Base-by-base conservation (phyloP, 2,329 filamentous ascomycete species). In the Triangularia verruculosa region DNA sequence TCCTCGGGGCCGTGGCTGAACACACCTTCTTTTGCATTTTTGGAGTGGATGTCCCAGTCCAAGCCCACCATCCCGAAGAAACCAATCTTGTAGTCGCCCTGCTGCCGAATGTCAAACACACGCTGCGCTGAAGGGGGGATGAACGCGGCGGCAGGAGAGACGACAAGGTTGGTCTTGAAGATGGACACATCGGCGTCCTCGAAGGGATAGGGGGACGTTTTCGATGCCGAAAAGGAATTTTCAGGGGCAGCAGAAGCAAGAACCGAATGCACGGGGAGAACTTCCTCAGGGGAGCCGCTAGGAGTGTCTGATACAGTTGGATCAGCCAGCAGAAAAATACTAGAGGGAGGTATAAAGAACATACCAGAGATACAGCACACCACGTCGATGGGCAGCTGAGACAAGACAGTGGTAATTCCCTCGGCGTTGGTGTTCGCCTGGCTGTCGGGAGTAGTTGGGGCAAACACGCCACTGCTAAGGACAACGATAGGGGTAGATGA, bases 21-120 rank as follows among this genome's bases (percentile, higher is more conserved):
- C 15, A n/a, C 34, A 39, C 34, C 12, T 39, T 39, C 4, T 39
- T 20, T 20, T 4, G 4, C 20, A 4, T 39, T n/a, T n/a, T n/a
- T 39, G 39, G n/a, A 20, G 39, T 20, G 39, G 15, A 28, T 22
- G 25, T 30, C 39, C 57, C 34, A 59, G 39, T 59, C 57, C 34
- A 59, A 20, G 2, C 57, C 39, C 15, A 59, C 57, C 57, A 59
- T 59, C 3, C 57, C 39, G 17, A 59, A 59, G 24, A 59, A 59
- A 4, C 57, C 22, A 32, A 59, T 59, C 15, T 27, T 22, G 34
- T 59, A 52, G 12, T n/a, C n/a, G 8, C 57, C 39, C 22, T 59
- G 57, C 25, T 59, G 22, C 25, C 27, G 34, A 6, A 59, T 59
- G 13, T 59, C 39, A 28, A 52, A 59, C 7, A 28, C 32, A 34